Evolutionary conservation across 1,284 basidiomycete genomes (phyloP).

Genomic region (Ustilago lituana): DNA sequence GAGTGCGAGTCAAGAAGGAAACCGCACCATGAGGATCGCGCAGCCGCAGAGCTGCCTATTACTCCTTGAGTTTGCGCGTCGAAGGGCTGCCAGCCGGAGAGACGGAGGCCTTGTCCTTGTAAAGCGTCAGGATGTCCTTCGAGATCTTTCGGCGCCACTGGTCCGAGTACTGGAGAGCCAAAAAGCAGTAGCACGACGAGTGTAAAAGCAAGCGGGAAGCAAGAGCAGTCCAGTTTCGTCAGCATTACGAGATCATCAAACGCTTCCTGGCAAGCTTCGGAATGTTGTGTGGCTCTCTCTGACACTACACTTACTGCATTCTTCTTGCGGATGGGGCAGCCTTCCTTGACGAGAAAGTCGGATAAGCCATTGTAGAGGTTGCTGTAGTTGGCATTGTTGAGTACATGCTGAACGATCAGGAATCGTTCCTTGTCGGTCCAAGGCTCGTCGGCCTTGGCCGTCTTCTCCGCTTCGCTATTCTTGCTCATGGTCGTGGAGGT

Average conservation of each 20-base stretch:
- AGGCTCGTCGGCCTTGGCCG: conserved; percentile 4
- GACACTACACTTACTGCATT: conserved; percentile 5
- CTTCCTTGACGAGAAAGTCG: conserved; percentile 7
- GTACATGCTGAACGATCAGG: conserved; percentile 26
- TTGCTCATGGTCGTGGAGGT: conserved; percentile 1
- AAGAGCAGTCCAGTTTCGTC: too few relatives aligned
- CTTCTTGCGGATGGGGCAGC: conserved; percentile 2
- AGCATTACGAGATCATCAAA: too few relatives aligned
- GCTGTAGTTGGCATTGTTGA: conserved; percentile 13
- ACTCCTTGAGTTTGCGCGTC: conserved; percentile 23
- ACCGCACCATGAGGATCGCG: too few relatives aligned
- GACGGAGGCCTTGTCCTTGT: not conserved
- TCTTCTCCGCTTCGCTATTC: not conserved
- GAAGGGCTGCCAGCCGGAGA: conserved; percentile 6
- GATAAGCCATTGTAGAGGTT: conserved; percentile 8
- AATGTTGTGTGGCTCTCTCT: too few relatives aligned
- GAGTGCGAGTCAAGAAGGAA: too few relatives aligned
- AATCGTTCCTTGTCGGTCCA: conserved; percentile 27
- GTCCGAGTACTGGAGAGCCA: conserved; percentile 3
- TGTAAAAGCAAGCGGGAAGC: too few relatives aligned
- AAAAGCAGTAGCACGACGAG: not conserved
- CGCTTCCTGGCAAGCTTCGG: too few relatives aligned
- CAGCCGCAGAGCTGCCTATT: too few relatives aligned
- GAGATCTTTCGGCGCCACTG: conserved; percentile 34
- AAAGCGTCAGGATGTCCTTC: conserved; percentile 21